Conservation (phyloP, 108 stramenopile genomes). For the Skeletonema costatum region DNA sequence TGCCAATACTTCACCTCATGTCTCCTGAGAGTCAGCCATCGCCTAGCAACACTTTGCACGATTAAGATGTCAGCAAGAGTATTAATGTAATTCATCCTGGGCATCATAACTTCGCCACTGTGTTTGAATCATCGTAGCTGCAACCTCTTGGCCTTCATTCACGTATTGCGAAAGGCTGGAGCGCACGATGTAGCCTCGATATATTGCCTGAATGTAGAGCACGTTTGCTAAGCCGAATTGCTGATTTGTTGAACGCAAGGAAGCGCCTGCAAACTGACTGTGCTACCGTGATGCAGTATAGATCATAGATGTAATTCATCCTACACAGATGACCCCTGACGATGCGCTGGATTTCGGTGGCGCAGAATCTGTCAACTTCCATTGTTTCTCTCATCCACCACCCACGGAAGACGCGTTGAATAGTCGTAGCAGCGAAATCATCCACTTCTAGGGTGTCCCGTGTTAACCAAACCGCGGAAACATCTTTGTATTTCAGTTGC, state of each 20-base stretch:
- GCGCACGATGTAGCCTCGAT: constrained; percentile 53
- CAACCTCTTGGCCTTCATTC: constrained; percentile 38
- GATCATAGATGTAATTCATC: constrained; percentile 44
- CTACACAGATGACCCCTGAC: constrained; percentile 45
- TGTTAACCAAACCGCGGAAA: constrained; percentile 49
- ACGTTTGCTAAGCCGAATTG: constrained; percentile 53
- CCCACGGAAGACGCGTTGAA: constrained; percentile 80
- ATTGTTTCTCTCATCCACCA: constrained; percentile 84
- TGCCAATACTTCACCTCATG: constrained; percentile 1
- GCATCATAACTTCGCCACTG: constrained; percentile 62
- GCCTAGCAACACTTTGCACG: constrained; percentile 65
- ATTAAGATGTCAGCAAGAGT: constrained; percentile 63
- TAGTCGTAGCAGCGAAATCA: constrained; percentile 64
- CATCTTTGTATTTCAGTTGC: constrained; percentile 48
- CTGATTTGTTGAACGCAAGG: constrained; percentile 46
- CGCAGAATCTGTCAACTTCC: constrained; percentile 73
- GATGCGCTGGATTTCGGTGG: constrained; percentile 62
- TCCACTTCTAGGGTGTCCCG: constrained; percentile 40
- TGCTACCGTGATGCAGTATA: constrained; percentile 56
- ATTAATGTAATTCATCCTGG: constrained; percentile 62
- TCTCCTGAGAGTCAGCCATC: constrained; percentile 53
- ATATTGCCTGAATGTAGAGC: constrained; percentile 63
- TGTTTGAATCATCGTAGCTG: constrained; percentile 64
- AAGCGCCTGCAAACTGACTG: constrained; percentile 58
- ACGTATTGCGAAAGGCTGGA: constrained; percentile 37